These are phyloP conservation scores for Cyberlindnera bimundalis DNA, from an alignment of 805 yeast genomes.

Conservation along the genomic window DNA sequence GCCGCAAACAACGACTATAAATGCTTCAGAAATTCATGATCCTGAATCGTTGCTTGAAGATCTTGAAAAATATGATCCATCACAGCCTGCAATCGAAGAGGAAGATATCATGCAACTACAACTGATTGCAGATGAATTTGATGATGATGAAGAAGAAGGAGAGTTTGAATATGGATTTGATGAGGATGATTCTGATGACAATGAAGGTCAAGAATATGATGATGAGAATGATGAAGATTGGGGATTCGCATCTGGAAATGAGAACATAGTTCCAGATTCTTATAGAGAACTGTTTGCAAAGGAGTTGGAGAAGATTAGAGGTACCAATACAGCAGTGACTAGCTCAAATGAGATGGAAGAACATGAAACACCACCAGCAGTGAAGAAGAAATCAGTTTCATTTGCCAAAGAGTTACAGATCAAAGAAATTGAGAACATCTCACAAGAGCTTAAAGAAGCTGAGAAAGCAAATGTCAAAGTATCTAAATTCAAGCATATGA, in stretches of 20 bases:
- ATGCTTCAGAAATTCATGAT: slow-evolving; percentile 1
- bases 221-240: slow-evolving; percentile 30
- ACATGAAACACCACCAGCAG: too few relatives aligned
- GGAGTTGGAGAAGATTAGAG: slow-evolving; percentile 24
- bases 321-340: slow-evolving; percentile 1
- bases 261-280: slow-evolving; percentile 20
- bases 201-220: slow-evolving; percentile 35
- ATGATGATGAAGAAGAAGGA: slow-evolving; percentile 29
- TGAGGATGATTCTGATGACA: slow-evolving; percentile 38
- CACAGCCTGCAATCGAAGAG: slow-evolving; percentile 33
- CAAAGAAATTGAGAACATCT: slow-evolving; percentile 57
- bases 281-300: slow-evolving; percentile 20
- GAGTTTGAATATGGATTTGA: slow-evolving; percentile 36
- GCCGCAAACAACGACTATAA: not conserved
- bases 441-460: slow-evolving; percentile 40
- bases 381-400: slow-evolving; percentile 44
- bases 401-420: slow-evolving; percentile 52
- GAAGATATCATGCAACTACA: slow-evolving; percentile 52
- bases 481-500: slow-evolving; percentile 22
- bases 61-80: slow-evolving; percentile 3
- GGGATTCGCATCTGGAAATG: slow-evolving; percentile 15
- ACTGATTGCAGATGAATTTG: slow-evolving; percentile 47
- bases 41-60: not conserved
- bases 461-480: slow-evolving; percentile 14
- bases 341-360: too few relatives aligned